Evolutionary conservation across 2,329 filamentous ascomycete species (phyloP), one percentile per base, ranked within the genome.

Genomic region (Leptographium radiaticola): DNA sequence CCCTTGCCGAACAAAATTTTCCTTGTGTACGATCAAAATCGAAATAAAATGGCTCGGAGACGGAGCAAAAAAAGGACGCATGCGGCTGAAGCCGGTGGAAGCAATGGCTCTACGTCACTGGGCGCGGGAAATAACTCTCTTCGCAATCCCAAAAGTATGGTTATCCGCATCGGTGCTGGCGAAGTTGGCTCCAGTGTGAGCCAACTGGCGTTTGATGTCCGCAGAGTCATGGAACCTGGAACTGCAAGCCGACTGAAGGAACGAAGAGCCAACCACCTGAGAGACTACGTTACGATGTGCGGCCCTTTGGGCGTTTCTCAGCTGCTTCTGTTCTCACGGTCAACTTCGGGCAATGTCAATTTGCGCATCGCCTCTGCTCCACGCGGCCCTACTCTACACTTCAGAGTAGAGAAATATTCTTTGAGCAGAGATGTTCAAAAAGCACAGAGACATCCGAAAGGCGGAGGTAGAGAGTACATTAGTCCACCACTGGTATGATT

Each of bases 221-320:
- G 93, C 62, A 77, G 78, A 53, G 91, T 97, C 72, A 95, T 98
- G 89, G 89, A 97, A 70, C 93, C 93, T 1, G 87, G 89, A 53
- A 98, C 93, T 5, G 93, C 93, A 4, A 85, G 84, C 57, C 80
- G 91, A 56, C 69, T 98, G 60, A 95, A 89, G 73, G 91, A 97
- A 73, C 79, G 93, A 59, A 83, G 86, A 70, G 86, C 83, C 42
- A 97, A 98, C 72, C 84, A 84, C 64, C 71, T 97, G 60, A 83
- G 86, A 65, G 93, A 98, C 71, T 98, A 95, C 69, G 84, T 89
- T 38, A 86, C 88, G 58, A 98, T 98, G 93, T 87, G 88, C 56
- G 93, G 93, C 2, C 90, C 93, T 7, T 76, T 98, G 43, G 91
- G 93, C 45, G 89, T 98, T 53, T 88, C 88, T 15, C 93, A 98